These are phyloP conservation scores for Claviceps purpurea DNA, from an alignment of 2,329 filamentous ascomycete genomes.

Conservation along the genomic window DNA sequence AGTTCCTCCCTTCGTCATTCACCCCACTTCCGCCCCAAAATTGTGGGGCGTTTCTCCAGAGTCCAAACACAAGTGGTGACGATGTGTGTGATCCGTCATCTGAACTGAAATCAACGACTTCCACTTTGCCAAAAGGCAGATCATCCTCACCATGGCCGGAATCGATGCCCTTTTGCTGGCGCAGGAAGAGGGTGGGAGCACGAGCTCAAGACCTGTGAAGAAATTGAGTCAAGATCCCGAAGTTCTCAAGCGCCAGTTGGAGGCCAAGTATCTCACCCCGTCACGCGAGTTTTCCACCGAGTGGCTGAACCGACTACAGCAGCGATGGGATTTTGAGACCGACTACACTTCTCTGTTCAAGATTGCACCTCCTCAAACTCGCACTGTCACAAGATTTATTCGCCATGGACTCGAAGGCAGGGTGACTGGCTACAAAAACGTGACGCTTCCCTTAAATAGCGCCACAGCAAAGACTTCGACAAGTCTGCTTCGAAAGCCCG, in stretches of 20 bases:
- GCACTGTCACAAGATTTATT: constrained; percentile 87
- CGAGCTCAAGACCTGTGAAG: constrained; percentile 1
- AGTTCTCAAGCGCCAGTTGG: constrained; percentile 57
- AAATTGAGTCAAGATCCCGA: constrained; percentile 32
- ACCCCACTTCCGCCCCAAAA: neutral
- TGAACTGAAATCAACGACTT: neutral
- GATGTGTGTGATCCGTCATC: constrained; percentile 1
- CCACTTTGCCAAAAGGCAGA: neutral
- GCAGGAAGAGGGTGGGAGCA: constrained; percentile 11
- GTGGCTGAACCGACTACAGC: constrained; percentile 84
- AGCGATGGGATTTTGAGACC: constrained; percentile 70
- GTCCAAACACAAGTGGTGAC: neutral
- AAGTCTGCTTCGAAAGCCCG: constrained; percentile 74
- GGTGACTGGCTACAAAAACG: constrained; percentile 87
- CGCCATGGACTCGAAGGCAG: constrained; percentile 83
- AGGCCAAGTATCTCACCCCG: constrained; percentile 65
- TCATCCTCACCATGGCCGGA: constrained; percentile 15
- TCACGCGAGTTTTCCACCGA: constrained; percentile 65
- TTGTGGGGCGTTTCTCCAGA: neutral
- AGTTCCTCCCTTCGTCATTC: neutral
- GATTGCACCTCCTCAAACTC: constrained; percentile 79
- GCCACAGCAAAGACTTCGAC: constrained; percentile 93
- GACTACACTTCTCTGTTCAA: constrained; percentile 78
- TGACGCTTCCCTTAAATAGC: constrained; percentile 79
- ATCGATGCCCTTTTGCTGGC: constrained; percentile 22